Evolutionary conservation across 2,329 filamentous ascomycete species (phyloP).

Genomic region (Colletotrichum graminicola): DNA sequence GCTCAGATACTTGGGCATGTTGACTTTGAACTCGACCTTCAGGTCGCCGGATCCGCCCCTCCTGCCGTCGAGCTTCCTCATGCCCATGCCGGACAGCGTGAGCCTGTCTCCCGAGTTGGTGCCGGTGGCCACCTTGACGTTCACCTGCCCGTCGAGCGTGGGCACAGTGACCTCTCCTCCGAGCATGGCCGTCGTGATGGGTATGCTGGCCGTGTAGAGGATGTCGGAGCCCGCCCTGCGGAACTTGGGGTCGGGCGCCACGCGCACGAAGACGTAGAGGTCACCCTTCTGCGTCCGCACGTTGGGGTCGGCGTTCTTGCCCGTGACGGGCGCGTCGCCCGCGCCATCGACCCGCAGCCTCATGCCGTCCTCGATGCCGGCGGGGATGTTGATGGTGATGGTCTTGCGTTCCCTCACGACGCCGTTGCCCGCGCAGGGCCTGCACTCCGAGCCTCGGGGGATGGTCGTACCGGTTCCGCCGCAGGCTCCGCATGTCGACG

Average conservation of each 20-base stretch:
- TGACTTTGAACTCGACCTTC: slow-evolving; percentile 92
- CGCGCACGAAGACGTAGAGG: slow-evolving; percentile 89
- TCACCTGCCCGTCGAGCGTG: slow-evolving; percentile 90
- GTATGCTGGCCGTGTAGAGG: slow-evolving; percentile 90
- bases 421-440: slow-evolving; percentile 83
- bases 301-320: slow-evolving; percentile 73
- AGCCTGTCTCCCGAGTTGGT: slow-evolving; percentile 94
- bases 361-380: slow-evolving; percentile 97
- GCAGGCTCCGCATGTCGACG: slow-evolving; percentile 86
- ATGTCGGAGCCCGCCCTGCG: slow-evolving; percentile 89
- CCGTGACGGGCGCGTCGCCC: slow-evolving; percentile 87
- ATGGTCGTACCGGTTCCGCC: slow-evolving; percentile 82
- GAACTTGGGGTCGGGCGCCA: slow-evolving; percentile 92
- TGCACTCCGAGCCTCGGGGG: slow-evolving; percentile 85
- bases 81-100: slow-evolving; percentile 90
- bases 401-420: slow-evolving; percentile 86
- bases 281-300: slow-evolving; percentile 81
- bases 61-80: slow-evolving; percentile 83
- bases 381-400: slow-evolving; percentile 91
- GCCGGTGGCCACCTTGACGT: slow-evolving; percentile 90
- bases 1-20: slow-evolving; percentile 94
- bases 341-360: slow-evolving; percentile 85
- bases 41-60: slow-evolving; percentile 82
- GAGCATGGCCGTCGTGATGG: slow-evolving; percentile 90
- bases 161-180: slow-evolving; percentile 92